phyloP scores from a whole-genome alignment of 2,329 filamentous ascomycete species.

The Verticillium nubilum region DNA sequence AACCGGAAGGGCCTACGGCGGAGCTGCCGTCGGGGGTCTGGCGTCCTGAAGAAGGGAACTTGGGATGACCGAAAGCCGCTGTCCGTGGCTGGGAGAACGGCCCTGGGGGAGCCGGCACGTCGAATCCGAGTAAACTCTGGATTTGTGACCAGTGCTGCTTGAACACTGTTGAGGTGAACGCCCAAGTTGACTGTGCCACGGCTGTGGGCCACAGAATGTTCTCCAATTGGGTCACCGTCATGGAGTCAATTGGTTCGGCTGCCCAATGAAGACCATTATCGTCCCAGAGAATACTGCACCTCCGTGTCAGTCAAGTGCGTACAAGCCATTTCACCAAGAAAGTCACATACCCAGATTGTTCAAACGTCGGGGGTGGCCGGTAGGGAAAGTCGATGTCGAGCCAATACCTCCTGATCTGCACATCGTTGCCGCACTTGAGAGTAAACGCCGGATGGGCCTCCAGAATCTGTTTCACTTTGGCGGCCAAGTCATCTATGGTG shows the following conservation, averaged over 20 bases:
- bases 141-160: conserved; percentile 38
- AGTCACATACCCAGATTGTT: conserved; percentile 50
- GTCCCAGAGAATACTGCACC: conserved; percentile 40
- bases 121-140: conserved; percentile 39
- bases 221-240: conserved; percentile 36
- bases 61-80: neutral
- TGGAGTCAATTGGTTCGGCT: conserved; percentile 41
- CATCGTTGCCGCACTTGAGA: conserved; percentile 38
- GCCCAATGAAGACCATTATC: conserved; percentile 43
- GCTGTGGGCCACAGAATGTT: conserved; percentile 50
- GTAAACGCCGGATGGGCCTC: conserved; percentile 36
- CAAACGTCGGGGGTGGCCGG: conserved; percentile 53
- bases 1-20: conserved; percentile 2
- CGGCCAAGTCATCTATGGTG: conserved; percentile 37
- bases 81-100: neutral
- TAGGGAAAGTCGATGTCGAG: conserved; percentile 56
- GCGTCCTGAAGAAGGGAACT: conserved; percentile 4
- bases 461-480: conserved; percentile 34
- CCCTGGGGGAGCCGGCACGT: conserved; percentile 10
- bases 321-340: neutral
- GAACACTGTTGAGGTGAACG: conserved; percentile 42
- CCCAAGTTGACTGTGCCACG: conserved; percentile 44
- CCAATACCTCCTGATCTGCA: conserved; percentile 49
- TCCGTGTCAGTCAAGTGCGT: neutral
- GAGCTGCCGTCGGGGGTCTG: conserved; percentile 12